Evolutionary conservation across 1,284 basidiomycete species (phyloP).

Genomic region (Entoloma clypeatum): DNA sequence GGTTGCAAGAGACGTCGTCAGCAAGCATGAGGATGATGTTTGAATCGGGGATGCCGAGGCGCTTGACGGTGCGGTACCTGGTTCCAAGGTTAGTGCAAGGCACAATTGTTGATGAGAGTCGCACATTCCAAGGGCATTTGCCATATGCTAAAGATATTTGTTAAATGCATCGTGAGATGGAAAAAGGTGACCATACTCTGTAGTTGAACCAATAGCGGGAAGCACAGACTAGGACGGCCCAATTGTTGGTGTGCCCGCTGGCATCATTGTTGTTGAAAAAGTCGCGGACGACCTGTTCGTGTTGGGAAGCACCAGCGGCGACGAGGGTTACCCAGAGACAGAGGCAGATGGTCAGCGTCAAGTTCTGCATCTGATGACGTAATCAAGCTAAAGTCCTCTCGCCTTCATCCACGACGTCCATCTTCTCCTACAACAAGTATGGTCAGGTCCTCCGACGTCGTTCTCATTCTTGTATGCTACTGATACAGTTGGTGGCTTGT

Average conservation of each 20-base stretch:
- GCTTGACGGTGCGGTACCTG: slow-evolving; percentile 97
- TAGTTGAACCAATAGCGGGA: slow-evolving; percentile 99
- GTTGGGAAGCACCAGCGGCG: slow-evolving; percentile 24
- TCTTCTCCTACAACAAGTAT: slow-evolving; percentile 24
- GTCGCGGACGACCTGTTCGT: slow-evolving; percentile 32
- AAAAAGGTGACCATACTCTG: slow-evolving; percentile 53
- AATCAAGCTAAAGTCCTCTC: too few species aligned
- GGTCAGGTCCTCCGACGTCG: slow-evolving; percentile 52
- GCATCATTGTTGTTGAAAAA: slow-evolving; percentile 33
- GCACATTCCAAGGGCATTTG: slow-evolving; percentile 95
- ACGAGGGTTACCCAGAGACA: too few species aligned
- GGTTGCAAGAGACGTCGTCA: slow-evolving; percentile 93
- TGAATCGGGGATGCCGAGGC: slow-evolving; percentile 95
- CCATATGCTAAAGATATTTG: slow-evolving; percentile 76
- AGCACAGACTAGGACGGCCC: slow-evolving; percentile 95
- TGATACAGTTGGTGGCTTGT: neutral
- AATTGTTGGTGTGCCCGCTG: slow-evolving; percentile 85
- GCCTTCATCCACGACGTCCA: too few species aligned
- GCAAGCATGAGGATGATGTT: slow-evolving; percentile 99
- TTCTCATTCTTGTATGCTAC: slow-evolving; percentile 44
- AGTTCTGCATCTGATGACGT: too few species aligned
- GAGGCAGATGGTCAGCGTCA: too few species aligned
- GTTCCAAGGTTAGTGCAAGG: neutral
- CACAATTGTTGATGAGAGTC: slow-evolving; percentile 17
- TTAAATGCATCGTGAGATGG: neutral